Evolutionary conservation across 139 green algal species (phyloP).

Genomic region (Yamagishiella unicocca): DNA sequence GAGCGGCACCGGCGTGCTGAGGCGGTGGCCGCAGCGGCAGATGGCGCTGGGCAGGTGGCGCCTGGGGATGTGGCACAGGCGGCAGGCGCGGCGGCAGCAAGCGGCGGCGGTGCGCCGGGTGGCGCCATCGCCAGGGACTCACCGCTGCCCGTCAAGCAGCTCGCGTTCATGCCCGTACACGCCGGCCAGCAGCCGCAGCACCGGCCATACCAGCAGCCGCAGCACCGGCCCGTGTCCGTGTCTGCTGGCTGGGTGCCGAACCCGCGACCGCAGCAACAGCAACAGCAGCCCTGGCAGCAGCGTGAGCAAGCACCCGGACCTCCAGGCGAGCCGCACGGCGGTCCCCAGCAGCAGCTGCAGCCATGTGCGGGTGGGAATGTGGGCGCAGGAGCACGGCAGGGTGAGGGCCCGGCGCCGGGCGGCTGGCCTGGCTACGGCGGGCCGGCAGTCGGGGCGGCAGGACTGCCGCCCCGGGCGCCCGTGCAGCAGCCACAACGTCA

Average conservation of each 20-base stretch:
- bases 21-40: background rate
- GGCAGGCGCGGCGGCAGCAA: background rate
- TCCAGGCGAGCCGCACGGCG: background rate
- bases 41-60: background rate
- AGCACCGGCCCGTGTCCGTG: too few relatives aligned
- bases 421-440: too few relatives aligned
- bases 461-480: background rate
- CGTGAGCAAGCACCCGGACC: background rate
- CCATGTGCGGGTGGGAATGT: background rate
- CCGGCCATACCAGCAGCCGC: background rate
- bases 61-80: background rate
- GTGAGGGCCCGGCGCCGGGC: too few relatives aligned
- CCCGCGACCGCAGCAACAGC: too few relatives aligned
- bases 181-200: background rate
- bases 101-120: background rate
- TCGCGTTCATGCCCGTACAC: slow-evolving; percentile 32
- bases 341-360: background rate
- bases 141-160: slow-evolving; percentile 48
- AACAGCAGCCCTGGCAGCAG: background rate
- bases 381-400: background rate
- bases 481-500: too few relatives aligned
- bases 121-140: background rate
- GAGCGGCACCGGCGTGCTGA: background rate
- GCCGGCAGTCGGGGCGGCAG: background rate
- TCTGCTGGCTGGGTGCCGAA: too few relatives aligned